These are phyloP conservation scores for Lepidium aucheri DNA, from an alignment of 345 rosid species.

Conservation along the genomic window DNA sequence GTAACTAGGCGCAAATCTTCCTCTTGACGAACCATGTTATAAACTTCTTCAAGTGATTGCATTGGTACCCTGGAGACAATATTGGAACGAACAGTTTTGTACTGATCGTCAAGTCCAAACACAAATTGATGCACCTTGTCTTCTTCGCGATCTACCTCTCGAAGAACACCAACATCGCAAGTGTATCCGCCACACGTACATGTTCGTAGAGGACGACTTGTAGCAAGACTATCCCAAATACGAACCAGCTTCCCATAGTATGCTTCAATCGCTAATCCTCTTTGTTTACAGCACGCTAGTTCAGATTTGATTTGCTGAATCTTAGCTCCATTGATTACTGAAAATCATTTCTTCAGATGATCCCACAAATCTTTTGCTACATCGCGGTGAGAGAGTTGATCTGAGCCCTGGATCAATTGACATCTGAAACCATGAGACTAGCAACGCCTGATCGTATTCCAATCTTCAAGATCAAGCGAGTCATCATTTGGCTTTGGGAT, in stretches of 20 bases:
- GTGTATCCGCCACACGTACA: too few species aligned
- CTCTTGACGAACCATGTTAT: too few species aligned
- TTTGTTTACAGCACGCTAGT: background rate
- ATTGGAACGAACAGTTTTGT: fast-evolving
- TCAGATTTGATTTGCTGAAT: background rate
- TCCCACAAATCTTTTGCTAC: background rate
- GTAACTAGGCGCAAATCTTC: too few species aligned
- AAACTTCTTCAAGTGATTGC: too few species aligned
- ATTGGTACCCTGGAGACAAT: too few species aligned
- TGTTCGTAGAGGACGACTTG: too few species aligned
- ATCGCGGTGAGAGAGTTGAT: background rate
- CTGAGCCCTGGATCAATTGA: background rate
- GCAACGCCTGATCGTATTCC: background rate
- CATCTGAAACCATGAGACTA: background rate
- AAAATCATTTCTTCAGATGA: background rate
- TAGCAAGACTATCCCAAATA: background rate
- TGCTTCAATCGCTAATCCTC: background rate
- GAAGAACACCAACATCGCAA: too few species aligned
- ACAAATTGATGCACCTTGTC: too few species aligned
- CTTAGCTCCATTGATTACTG: background rate
- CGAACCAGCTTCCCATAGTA: background rate
- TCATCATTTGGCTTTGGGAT: fast-evolving
- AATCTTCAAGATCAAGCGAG: background rate
- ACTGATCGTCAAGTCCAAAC: too few species aligned
- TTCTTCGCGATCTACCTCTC: too few species aligned